phyloP scores from a whole-genome alignment of 441 rosid species.

The Pelargonium fulgidum region DNA sequence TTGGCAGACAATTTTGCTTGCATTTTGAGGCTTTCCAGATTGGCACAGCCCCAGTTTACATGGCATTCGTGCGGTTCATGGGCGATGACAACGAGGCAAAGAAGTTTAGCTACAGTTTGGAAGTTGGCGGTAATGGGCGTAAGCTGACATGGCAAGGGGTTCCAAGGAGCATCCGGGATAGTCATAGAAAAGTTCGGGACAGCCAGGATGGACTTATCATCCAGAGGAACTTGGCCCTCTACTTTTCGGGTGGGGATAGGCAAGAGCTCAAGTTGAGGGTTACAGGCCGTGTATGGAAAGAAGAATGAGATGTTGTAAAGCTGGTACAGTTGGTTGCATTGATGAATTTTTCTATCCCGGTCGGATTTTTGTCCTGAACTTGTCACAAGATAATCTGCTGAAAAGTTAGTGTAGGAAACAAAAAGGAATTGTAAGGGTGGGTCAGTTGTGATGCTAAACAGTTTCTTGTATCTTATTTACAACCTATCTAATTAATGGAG shows the following conservation, averaged over 20 bases:
- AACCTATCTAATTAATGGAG: no score
- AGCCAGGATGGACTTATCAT: slow-evolving; percentile 78
- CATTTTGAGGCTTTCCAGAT: slow-evolving; percentile 84
- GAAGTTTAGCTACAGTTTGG: slow-evolving; percentile 66
- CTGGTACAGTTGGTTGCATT: background rate
- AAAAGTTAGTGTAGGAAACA: background rate
- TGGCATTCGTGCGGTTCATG: slow-evolving; percentile 81
- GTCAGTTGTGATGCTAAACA: background rate
- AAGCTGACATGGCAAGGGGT: slow-evolving; percentile 78
- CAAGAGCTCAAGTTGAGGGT: slow-evolving; percentile 68
- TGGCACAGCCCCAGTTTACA: slow-evolving; percentile 67
- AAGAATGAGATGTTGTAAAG: slow-evolving; percentile 30
- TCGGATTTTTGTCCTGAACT: no score
- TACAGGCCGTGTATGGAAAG: slow-evolving; percentile 76
- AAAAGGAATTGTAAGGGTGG: background rate
- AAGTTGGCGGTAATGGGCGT: slow-evolving; percentile 69
- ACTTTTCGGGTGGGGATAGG: slow-evolving; percentile 67
- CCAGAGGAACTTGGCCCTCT: slow-evolving; percentile 64
- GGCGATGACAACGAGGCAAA: slow-evolving; percentile 69
- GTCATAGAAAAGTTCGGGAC: slow-evolving; percentile 74
- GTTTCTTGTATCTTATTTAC: background rate
- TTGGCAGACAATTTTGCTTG: slow-evolving; percentile 71
- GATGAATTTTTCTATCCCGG: no score
- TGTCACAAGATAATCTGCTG: background rate
- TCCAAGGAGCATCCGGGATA: slow-evolving; percentile 71